Evolutionary conservation across 2,329 filamentous ascomycete species (phyloP).

Genomic region (Teratosphaeriaceae sp.): DNA sequence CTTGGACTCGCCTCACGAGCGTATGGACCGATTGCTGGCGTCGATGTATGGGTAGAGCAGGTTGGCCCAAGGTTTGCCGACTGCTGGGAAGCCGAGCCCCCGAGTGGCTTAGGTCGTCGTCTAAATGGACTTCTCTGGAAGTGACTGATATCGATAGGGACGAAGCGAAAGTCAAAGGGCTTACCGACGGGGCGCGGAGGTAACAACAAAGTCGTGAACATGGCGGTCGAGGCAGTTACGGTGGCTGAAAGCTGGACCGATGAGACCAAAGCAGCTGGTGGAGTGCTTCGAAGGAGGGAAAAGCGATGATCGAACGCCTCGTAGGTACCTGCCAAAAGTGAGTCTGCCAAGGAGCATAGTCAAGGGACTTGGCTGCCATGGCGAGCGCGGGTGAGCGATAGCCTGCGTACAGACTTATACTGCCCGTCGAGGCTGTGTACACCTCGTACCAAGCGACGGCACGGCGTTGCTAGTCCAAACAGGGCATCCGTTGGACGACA

Average conservation of each 20-base stretch:
- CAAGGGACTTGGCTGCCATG: too few species aligned
- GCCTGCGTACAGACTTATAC: too few species aligned
- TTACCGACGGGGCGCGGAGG: not conserved
- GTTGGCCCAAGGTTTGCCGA: not conserved
- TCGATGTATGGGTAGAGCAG: not conserved
- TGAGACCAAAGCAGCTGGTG: not conserved
- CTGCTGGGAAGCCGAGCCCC: not conserved
- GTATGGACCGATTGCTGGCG: not conserved
- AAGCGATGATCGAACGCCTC: too few species aligned
- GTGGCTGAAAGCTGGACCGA: not conserved
- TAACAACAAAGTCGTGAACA: not conserved
- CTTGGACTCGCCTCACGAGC: not conserved
- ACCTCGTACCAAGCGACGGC: not conserved
- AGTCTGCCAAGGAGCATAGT: too few species aligned
- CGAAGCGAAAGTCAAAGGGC: not conserved
- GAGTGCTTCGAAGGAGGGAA: not conserved
- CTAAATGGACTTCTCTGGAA: not conserved
- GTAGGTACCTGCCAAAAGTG: too few species aligned
- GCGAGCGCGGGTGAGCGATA: too few species aligned
- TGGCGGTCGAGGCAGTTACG: not conserved
- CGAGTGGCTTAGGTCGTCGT: not conserved
- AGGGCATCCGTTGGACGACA: too few species aligned
- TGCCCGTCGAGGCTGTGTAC: too few species aligned
- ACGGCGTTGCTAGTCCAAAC: not conserved
- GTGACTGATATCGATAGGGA: not conserved